A percentile compares a stretch with the other conserved stretches of the same genome.
These are phyloP conservation scores for Harringtonia lauricola DNA, from an alignment of 2,329 filamentous ascomycete species.

Conservation along the genomic window DNA sequence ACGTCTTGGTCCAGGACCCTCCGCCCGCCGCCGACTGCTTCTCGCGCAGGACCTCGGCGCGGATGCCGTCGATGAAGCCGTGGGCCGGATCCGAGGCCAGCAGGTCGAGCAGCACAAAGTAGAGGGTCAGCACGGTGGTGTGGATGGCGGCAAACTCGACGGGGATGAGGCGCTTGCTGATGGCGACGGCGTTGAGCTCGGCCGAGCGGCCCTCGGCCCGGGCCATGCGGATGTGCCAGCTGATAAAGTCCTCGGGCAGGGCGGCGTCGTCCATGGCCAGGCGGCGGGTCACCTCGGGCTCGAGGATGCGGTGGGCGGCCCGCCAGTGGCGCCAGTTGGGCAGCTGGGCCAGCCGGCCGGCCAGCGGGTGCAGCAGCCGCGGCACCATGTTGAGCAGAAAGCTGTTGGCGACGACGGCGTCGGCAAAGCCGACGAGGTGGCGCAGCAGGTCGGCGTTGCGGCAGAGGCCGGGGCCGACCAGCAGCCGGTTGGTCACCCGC, in stretches of 20 bases:
- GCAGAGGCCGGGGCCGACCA: constrained; percentile 26
- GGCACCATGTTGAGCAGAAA: constrained; percentile 36
- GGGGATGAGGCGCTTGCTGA: constrained; percentile 41
- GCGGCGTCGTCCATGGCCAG: constrained; percentile 30
- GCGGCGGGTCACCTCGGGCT: constrained; percentile 38
- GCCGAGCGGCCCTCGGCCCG: constrained; percentile 26
- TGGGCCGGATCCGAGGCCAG: constrained; percentile 25
- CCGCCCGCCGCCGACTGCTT: constrained; percentile 14
- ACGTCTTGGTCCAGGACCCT: constrained; percentile 34
- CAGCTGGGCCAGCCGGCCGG: constrained; percentile 32
- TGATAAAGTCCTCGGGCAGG: constrained; percentile 44
- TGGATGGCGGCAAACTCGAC: constrained; percentile 49
- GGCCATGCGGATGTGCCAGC: constrained; percentile 44
- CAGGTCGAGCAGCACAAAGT: constrained; percentile 35
- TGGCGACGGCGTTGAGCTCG: constrained; percentile 34
- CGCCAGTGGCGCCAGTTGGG: constrained; percentile 36
- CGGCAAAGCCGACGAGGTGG: constrained; percentile 37
- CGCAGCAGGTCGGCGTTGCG: constrained; percentile 33
- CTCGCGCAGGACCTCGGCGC: constrained; percentile 28
- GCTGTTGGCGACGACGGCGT: constrained; percentile 33
- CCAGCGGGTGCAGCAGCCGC: constrained; percentile 33
- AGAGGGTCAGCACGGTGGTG: constrained; percentile 41
- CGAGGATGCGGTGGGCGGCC: constrained; percentile 26
- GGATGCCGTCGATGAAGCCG: constrained; percentile 25
- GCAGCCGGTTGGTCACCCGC: constrained; percentile 29